These are phyloP conservation scores for Geotrichum fermentans DNA, from an alignment of 1,139 yeast species.

Conservation along the genomic window DNA sequence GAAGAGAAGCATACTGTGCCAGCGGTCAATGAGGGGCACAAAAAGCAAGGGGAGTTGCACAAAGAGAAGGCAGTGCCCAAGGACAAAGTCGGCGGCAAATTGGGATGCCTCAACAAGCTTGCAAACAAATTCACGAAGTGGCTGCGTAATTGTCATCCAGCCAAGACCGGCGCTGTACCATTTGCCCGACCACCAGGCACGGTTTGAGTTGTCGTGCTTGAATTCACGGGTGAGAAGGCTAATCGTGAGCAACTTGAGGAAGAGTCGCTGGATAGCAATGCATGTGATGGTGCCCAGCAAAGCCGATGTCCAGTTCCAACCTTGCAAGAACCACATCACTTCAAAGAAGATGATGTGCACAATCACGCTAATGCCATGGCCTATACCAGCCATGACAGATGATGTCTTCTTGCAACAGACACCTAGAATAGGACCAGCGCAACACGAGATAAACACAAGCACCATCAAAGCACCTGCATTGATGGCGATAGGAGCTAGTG, in stretches of 20 bases:
- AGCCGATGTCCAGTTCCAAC: constrained; percentile 83
- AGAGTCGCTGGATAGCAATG: constrained; percentile 80
- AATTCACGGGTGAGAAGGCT: constrained; percentile 88
- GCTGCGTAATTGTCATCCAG: constrained; percentile 94
- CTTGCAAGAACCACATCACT: constrained; percentile 96
- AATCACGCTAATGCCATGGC: constrained; percentile 85
- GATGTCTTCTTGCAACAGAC: constrained; percentile 97
- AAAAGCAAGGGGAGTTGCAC: constrained; percentile 81
- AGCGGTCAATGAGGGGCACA: constrained; percentile 87
- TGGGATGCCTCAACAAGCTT: constrained; percentile 91
- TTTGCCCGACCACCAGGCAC: constrained; percentile 99
- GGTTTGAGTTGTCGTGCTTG: constrained; percentile 92
- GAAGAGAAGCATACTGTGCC: constrained; percentile 97
- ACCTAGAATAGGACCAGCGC: constrained; percentile 93
- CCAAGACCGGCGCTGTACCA: constrained; percentile 97
- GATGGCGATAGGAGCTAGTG: constrained; percentile 86
- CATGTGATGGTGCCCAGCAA: constrained; percentile 80
- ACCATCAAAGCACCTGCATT: constrained; percentile 66
- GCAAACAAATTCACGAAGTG: constrained; percentile 91
- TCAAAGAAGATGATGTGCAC: constrained; percentile 81
- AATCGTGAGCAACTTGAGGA: constrained; percentile 80
- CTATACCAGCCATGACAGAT: constrained; percentile 93
- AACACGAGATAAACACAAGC: constrained; percentile 79
- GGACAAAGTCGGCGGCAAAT: constrained; percentile 92
- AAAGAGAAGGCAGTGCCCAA: constrained; percentile 86